phyloP scores from a whole-genome alignment of 2,329 filamentous ascomycete genomes.

The Phialocephala subalpina region DNA sequence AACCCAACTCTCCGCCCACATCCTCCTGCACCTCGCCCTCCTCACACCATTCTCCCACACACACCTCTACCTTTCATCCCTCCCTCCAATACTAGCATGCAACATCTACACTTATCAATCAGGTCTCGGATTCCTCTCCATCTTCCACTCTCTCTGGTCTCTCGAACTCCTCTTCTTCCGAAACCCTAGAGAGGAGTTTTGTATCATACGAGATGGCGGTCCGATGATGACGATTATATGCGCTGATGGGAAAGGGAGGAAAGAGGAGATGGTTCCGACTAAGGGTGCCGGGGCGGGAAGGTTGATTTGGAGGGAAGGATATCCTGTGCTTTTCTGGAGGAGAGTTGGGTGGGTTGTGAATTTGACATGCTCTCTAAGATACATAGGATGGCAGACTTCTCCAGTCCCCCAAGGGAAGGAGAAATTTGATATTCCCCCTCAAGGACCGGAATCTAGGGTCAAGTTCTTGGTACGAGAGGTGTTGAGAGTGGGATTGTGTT shows the following conservation, averaged over 20 bases:
- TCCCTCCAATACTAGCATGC: constrained; percentile 23
- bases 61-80: constrained; percentile 16
- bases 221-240: background rate
- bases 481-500: constrained; percentile 8
- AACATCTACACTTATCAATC: constrained; percentile 22
- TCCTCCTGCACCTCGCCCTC: constrained; percentile 20
- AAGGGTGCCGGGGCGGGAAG: background rate
- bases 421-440: background rate
- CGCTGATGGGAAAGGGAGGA: background rate
- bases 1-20: constrained; percentile 13
- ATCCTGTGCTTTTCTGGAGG: background rate
- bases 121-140: constrained; percentile 21
- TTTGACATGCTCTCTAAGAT: background rate
- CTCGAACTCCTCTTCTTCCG: constrained; percentile 26
- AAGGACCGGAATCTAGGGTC: constrained; percentile 8
- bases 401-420: background rate
- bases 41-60: constrained; percentile 22
- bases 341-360: background rate
- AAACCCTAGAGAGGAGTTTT: constrained; percentile 20
- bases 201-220: no score
- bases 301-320: background rate
- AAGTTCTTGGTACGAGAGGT: constrained; percentile 12
- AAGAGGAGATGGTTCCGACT: background rate
- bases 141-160: constrained; percentile 21
- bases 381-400: background rate